Conservation (phyloP, 345 rosid genomes). For the Psidium friedrichsthalianum region DNA sequence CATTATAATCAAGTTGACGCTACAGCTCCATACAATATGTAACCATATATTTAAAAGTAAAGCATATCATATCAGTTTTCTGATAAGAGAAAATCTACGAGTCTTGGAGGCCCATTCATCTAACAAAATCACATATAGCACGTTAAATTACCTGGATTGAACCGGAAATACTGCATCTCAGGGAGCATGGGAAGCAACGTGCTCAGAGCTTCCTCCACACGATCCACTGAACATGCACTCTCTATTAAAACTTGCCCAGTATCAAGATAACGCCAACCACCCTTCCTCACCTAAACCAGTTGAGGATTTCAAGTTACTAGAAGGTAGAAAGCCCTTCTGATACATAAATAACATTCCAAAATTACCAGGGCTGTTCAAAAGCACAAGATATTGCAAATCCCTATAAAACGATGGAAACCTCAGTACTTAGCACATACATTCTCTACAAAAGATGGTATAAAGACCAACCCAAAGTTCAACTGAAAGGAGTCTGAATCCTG, state of each 20-base stretch:
- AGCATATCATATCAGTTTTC: not conserved
- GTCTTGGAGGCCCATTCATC: not conserved
- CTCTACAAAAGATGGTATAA: not conserved
- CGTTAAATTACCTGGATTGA: slow-evolving; percentile 62
- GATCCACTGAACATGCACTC: slow-evolving; percentile 96
- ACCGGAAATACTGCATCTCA: slow-evolving; percentile 80
- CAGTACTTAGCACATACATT: not conserved
- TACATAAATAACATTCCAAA: not conserved
- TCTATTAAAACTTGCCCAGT: slow-evolving; percentile 97
- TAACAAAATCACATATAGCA: not conserved
- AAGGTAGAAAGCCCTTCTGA: not conserved
- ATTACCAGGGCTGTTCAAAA: not conserved
- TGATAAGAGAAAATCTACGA: not conserved
- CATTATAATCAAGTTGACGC: not conserved
- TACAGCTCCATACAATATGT: not conserved
- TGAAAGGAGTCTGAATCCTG: not conserved
- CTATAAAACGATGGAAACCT: not conserved
- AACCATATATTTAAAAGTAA: not conserved
- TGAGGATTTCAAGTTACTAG: slow-evolving; percentile 1
- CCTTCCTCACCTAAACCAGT: slow-evolving; percentile 61
- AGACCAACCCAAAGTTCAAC: not conserved
- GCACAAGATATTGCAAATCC: not conserved
- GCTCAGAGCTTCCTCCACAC: slow-evolving; percentile 97
- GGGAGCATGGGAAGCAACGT: slow-evolving; percentile 93
- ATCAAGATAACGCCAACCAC: slow-evolving; percentile 98